phyloP scores from a whole-genome alignment of 768 basidiomycete genomes.

The Rhizopogon vulgaris region DNA sequence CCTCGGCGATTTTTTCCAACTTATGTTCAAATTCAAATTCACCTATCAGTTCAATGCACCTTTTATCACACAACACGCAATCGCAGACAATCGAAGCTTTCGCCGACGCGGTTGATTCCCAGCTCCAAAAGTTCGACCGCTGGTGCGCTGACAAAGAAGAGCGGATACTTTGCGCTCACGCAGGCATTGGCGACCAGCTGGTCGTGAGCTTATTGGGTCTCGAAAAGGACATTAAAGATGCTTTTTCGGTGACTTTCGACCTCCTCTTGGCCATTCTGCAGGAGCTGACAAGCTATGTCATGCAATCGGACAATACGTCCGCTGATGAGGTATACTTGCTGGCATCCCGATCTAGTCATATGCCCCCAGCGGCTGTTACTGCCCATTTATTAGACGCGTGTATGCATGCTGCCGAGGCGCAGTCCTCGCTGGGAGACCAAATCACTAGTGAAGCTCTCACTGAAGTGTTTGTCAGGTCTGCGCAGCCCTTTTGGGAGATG shows the following conservation, averaged over 20 bases:
- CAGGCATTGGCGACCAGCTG: slow-evolving; percentile 34
- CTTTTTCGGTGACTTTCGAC: slow-evolving; percentile 52
- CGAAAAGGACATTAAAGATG: slow-evolving; percentile 51
- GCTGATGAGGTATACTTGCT: slow-evolving; percentile 34
- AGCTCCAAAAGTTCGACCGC: slow-evolving; percentile 50
- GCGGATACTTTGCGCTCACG: slow-evolving; percentile 53
- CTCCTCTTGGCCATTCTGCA: slow-evolving; percentile 48
- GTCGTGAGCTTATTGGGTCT: slow-evolving; percentile 63
- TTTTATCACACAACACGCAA: slow-evolving; percentile 18
- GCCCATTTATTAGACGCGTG: slow-evolving; percentile 59
- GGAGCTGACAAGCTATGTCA: slow-evolving; percentile 23
- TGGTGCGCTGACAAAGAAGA: slow-evolving; percentile 74
- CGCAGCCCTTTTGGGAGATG: slow-evolving; percentile 73
- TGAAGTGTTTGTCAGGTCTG: slow-evolving; percentile 53
- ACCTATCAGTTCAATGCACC: slow-evolving; percentile 13
- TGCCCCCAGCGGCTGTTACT: slow-evolving; percentile 48
- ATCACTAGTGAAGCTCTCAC: slow-evolving; percentile 52
- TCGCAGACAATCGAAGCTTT: slow-evolving; percentile 78
- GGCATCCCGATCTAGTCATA: slow-evolving; percentile 30
- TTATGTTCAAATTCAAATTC: slow-evolving; percentile 12
- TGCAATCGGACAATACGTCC: slow-evolving; percentile 20
- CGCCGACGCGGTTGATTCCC: slow-evolving; percentile 62
- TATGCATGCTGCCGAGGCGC: slow-evolving; percentile 49
- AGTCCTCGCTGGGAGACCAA: slow-evolving; percentile 51
- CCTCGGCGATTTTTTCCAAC: slow-evolving; percentile 39